Percentiles rank a stretch among this genome's conserved stretches.
Conservation (phyloP, 768 basidiomycete species). For the Xerocomus spinulosus region DNA sequence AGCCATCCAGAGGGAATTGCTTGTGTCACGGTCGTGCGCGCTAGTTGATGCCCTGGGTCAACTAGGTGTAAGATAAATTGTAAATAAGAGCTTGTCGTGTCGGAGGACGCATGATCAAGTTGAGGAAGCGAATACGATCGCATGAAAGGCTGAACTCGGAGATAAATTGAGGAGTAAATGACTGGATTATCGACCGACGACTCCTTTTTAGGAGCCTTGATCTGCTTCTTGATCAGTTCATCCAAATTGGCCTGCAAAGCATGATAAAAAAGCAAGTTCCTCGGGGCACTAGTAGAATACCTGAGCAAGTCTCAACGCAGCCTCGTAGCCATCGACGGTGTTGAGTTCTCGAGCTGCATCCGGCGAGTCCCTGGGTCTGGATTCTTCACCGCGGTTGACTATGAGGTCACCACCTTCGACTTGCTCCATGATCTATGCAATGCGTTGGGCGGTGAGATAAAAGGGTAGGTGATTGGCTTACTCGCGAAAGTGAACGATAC, state of each 20-base stretch:
- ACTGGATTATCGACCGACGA: slow-evolving; percentile 51
- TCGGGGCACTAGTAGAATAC: slow-evolving; percentile 35
- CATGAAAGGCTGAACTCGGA: slow-evolving; percentile 88
- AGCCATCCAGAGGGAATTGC: slow-evolving; percentile 83
- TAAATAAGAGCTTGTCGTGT: slow-evolving; percentile 37
- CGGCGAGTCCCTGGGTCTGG: slow-evolving; percentile 54
- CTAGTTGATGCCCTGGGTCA: slow-evolving; percentile 78
- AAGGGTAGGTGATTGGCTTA: slow-evolving; percentile 33
- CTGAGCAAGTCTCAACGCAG: slow-evolving; percentile 81
- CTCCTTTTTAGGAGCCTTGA: slow-evolving; percentile 26
- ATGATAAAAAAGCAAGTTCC: slow-evolving; percentile 1
- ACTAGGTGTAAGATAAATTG: slow-evolving; percentile 61
- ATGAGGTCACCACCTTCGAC: slow-evolving; percentile 89
- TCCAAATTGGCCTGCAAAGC: slow-evolving; percentile 65
- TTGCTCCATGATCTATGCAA: slow-evolving; percentile 80
- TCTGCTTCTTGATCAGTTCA: slow-evolving; percentile 66
- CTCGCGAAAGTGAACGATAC: slow-evolving; percentile 79
- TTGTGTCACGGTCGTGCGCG: slow-evolving; percentile 78
- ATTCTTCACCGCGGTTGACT: slow-evolving; percentile 79
- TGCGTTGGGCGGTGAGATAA: slow-evolving; percentile 3
- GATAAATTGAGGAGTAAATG: slow-evolving; percentile 85
- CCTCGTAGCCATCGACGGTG: slow-evolving; percentile 77
- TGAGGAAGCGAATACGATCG: slow-evolving; percentile 47
- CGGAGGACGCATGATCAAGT: slow-evolving; percentile 18
- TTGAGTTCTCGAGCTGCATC: slow-evolving; percentile 65